Evolutionary conservation across 1,284 basidiomycete genomes (phyloP), one percentile per base, ranked within the genome.

Genomic region (Leccinum subrobustum): DNA sequence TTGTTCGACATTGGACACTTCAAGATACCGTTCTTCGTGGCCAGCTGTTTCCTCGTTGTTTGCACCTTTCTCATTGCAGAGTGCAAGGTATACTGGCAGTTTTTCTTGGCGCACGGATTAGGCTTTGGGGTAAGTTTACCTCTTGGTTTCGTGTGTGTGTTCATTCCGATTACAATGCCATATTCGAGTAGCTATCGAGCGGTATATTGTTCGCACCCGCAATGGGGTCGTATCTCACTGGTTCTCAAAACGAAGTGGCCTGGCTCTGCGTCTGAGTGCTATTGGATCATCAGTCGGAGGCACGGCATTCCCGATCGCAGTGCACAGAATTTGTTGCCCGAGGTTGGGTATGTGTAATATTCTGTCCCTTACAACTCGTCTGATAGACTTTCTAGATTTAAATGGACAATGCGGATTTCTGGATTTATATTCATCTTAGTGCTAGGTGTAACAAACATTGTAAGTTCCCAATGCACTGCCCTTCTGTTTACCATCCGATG

Each of bases 371-470:
- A 35, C 1, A 6, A 3, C 18, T 33, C 31, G 27, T 37, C 33
- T 31, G 4, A 4, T 57, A 14, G 6, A 35, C 16, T 3, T 16
- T 8, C 16, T 14, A 72, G 72, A 48, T 72, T 72, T 59, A 66
- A 73, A 61, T 84, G 82, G 81, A 78, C 82, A 0, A 75, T 83
- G 73, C 76, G 81, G 16, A 72, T 81, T 53, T 65, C 81, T 23
- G 81, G 75, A 4, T 79, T 82, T 60, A 76, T 82, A 7, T 57
- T 81, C n/a, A 59, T 80, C 4, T 42, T 68, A 16, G 48, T 75
- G 2, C 68, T 82, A 4, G 69, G 71, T 8, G 60, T 78, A 33
- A 73, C 76, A 27, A 78, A 80, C 64, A 59, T 79, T 58, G 70
- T 76, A 58, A 63, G 65, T 56, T 20, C 4, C 23, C 16, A 42